A percentile compares a stretch with the other conserved stretches of the same genome.
These are phyloP conservation scores for Aspergillus clavatus DNA, from an alignment of 2,329 filamentous ascomycete genomes.

Conservation along the genomic window DNA sequence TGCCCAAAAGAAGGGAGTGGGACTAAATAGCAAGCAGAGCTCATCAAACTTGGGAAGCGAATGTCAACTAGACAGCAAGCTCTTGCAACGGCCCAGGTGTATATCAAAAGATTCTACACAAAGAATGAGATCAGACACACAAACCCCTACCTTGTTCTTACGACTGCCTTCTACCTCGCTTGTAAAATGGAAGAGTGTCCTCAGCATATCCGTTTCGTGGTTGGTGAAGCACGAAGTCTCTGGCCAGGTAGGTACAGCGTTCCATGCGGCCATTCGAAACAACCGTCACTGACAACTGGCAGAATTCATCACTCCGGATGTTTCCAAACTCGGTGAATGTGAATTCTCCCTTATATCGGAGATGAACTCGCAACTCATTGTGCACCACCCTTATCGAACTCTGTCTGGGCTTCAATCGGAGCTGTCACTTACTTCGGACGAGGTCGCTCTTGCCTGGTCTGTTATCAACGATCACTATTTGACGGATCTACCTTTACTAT, in stretches of 20 bases:
- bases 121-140: constrained; percentile 87
- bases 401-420: constrained; percentile 66
- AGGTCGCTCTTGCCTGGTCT: constrained; percentile 70
- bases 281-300: constrained; percentile 15
- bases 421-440: constrained; percentile 70
- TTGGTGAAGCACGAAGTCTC: constrained; percentile 76
- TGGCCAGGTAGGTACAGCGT: constrained; percentile 65
- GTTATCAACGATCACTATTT: constrained; percentile 91
- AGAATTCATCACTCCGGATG: constrained; percentile 70
- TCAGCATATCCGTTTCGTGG: constrained; percentile 88
- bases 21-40: constrained; percentile 49
- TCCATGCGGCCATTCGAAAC: constrained; percentile 1
- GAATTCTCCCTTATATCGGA: constrained; percentile 91
- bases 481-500: constrained; percentile 81
- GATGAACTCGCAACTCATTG: constrained; percentile 81
- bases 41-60: constrained; percentile 77
- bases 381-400: constrained; percentile 86
- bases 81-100: constrained; percentile 88
- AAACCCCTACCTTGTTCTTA: constrained; percentile 86
- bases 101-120: constrained; percentile 88
- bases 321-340: constrained; percentile 83
- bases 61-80: constrained; percentile 84
- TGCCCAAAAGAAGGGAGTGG: neutral
- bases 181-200: constrained; percentile 98
- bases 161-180: constrained; percentile 90